A percentile compares a stretch with the other conserved stretches of the same genome.
These are phyloP conservation scores for Rhizomucor pusillus DNA, from an alignment of 371 early-diverging fungal genomes.

Conservation along the genomic window DNA sequence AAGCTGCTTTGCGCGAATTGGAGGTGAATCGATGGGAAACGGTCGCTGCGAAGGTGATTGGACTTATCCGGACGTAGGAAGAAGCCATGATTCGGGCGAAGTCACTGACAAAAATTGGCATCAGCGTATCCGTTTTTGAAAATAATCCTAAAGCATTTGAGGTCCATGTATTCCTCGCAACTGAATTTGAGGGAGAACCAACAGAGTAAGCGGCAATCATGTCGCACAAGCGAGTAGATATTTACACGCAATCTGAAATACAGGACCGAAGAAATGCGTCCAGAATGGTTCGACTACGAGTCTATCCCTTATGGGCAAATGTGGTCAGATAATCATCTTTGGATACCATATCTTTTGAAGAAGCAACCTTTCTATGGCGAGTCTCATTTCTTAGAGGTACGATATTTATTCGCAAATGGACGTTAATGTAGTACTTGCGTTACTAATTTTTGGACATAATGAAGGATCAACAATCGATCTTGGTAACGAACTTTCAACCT, in stretches of 20 bases:
- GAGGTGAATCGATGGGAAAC: slow-evolving; percentile 35
- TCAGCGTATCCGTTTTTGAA: slow-evolving; percentile 59
- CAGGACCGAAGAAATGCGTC: slow-evolving; percentile 65
- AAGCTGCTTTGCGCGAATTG: slow-evolving; percentile 67
- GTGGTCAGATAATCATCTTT: slow-evolving; percentile 57
- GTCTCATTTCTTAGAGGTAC: slow-evolving; percentile 38
- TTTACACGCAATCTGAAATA: background rate
- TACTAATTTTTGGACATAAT: background rate
- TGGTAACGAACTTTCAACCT: background rate
- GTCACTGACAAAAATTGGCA: slow-evolving; percentile 46
- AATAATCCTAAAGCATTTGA: slow-evolving; percentile 51
- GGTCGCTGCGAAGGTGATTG: background rate
- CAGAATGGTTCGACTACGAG: slow-evolving; percentile 54
- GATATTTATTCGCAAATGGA: background rate
- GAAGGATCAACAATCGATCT: background rate
- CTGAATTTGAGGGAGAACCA: slow-evolving; percentile 46
- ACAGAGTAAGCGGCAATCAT: slow-evolving; percentile 45
- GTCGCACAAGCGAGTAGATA: background rate
- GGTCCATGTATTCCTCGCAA: slow-evolving; percentile 54
- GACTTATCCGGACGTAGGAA: slow-evolving; percentile 34
- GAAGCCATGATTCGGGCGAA: slow-evolving; percentile 56
- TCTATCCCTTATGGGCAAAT: slow-evolving; percentile 51
- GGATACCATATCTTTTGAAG: slow-evolving; percentile 43
- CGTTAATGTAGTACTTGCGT: background rate
- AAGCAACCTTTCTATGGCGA: slow-evolving; percentile 27